Conservation (phyloP, 768 basidiomycete species). For the Hericium erinaceus region DNA sequence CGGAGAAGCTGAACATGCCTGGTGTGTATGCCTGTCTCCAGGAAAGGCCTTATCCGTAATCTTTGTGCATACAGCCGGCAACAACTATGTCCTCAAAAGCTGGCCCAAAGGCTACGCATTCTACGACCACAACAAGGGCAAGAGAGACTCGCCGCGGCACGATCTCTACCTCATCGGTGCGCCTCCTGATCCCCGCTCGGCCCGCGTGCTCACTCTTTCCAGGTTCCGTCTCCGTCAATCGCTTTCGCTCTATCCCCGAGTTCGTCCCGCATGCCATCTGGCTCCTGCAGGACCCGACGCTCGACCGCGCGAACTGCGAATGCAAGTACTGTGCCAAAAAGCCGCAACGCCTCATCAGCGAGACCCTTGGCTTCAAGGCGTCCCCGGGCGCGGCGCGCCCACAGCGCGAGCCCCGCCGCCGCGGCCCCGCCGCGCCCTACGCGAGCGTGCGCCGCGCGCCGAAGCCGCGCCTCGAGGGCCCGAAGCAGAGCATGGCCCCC, state of each 20-base stretch:
- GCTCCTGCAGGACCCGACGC: constrained; percentile 49
- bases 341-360: constrained; percentile 61
- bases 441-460: constrained; percentile 32
- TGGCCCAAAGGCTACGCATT: constrained; percentile 66
- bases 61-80: constrained; percentile 30
- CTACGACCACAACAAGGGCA: constrained; percentile 70
- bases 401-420: constrained; percentile 1
- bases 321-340: constrained; percentile 76
- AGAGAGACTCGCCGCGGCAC: constrained; percentile 42
- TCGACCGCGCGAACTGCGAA: constrained; percentile 41
- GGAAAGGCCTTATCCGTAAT: not conserved
- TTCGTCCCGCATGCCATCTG: constrained; percentile 80
- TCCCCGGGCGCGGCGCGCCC: constrained; percentile 1
- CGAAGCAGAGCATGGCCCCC: constrained; percentile 41
- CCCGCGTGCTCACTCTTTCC: not conserved
- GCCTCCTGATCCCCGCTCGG: constrained; percentile 5
- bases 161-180: constrained; percentile 75
- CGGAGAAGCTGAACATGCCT: constrained; percentile 36
- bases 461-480: constrained; percentile 21
- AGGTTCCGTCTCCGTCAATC: constrained; percentile 35
- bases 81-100: constrained; percentile 46
- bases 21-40: constrained; percentile 26
- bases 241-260: constrained; percentile 77
- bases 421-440: constrained; percentile 23
- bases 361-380: constrained; percentile 40